Evolutionary conservation across 768 basidiomycete species (phyloP).

Genomic region (Boletus subparvulus): DNA sequence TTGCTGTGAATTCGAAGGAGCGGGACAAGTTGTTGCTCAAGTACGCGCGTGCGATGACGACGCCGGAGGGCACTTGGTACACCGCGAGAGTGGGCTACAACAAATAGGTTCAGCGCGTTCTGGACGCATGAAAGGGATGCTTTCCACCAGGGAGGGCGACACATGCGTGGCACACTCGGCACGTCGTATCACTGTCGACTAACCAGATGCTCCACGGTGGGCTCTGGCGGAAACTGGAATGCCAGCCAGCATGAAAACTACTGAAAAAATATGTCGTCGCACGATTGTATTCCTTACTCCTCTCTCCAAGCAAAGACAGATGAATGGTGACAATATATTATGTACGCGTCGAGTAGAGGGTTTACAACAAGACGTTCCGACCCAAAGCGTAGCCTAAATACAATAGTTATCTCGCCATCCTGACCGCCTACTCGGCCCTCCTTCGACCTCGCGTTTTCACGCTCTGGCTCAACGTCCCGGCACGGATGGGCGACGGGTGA

Average conservation of each 20-base stretch:
- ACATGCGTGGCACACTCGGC: neutral
- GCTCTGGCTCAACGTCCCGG: slow-evolving; percentile 39
- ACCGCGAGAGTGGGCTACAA: slow-evolving; percentile 66
- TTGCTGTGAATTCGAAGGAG: slow-evolving; percentile 83
- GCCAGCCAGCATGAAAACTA: neutral
- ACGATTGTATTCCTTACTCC: neutral
- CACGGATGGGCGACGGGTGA: slow-evolving; percentile 38
- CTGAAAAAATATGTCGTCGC: neutral
- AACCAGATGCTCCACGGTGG: neutral
- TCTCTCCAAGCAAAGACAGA: neutral
- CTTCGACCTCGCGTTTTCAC: slow-evolving; percentile 43
- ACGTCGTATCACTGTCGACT: neutral
- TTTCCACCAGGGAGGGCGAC: neutral
- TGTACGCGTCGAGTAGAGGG: neutral
- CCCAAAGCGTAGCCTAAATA: neutral
- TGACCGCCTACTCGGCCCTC: slow-evolving; percentile 1
- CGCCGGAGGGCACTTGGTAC: slow-evolving; percentile 68
- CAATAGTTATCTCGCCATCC: neutral
- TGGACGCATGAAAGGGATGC: neutral
- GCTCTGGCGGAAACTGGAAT: neutral
- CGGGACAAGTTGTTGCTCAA: slow-evolving; percentile 86
- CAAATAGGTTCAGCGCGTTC: slow-evolving; percentile 33
- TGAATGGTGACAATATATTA: neutral
- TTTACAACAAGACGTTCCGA: neutral
- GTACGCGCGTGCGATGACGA: slow-evolving; percentile 77